Base-by-base conservation (phyloP, 805 yeast species). In the Lipomyces chichibuensis region DNA sequence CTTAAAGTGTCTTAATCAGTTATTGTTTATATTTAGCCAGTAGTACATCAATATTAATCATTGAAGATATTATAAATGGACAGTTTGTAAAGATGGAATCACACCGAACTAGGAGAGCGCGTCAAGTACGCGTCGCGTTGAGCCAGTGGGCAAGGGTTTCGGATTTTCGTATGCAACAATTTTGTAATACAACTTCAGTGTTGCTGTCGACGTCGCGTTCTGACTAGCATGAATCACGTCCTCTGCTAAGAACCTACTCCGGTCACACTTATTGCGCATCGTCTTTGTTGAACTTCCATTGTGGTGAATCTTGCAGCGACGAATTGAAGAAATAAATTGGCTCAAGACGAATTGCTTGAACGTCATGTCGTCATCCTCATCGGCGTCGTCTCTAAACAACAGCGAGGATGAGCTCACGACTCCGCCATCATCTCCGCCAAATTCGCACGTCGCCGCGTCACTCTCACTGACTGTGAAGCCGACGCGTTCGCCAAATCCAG, bases 401-500 rank as follows among this genome's bases (percentile, higher is more conserved):
- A 25, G 33, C 20, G 33, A 52, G 20, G 55, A 52, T 23, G 55
- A 25, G 55, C 55, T 52, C 55, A 43, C 49, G 23, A n/a, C 49
- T 43, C 49, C 49, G 49, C 55, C 55, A 33, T 52, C 55, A 25
- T 52, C 55, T 17, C 55, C 55, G n/a, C 33, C 55, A 25, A 29
- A 7, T 4, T 49, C 53, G 27, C 53, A 49, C 53, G 14, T 49
- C 27, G 8, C 53, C 32, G 32, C 32, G 27, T 20, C 27, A 11
- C 5, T 49, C 23, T 49, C 53, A 11, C 20, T 14, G 33, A 52
- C 33, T 13, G 7, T 17, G 14, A n/a, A 46, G 52, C 23, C 23
- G 49, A 17, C 1, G 8, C 23, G 49, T 43, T 23, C 60, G 33
- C 60, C 53, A 29, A 69, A 69, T 51, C 37, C 20, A 3, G 92